phyloP scores from a whole-genome alignment of 257 asterid genomes.

The Schizonepeta tenuifolia region DNA sequence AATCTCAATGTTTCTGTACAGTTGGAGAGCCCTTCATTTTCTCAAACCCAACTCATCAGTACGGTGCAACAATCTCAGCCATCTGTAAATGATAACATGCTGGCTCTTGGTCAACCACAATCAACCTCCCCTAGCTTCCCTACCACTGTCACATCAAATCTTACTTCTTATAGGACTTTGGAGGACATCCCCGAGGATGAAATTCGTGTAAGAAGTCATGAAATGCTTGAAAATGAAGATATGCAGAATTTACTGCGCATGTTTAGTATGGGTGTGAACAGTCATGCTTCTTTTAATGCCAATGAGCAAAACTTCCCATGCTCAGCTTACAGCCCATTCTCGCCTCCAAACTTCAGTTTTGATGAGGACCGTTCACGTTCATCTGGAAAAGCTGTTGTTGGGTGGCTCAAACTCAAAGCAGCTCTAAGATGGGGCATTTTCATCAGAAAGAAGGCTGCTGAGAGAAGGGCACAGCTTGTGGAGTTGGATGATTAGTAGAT shows the following conservation, averaged over 20 bases:
- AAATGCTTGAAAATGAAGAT: constrained; percentile 93
- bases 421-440: constrained; percentile 98
- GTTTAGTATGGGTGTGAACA: constrained; percentile 71
- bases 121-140: constrained; percentile 56
- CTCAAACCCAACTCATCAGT: constrained; percentile 51
- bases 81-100: constrained; percentile 48
- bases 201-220: constrained; percentile 84
- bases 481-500: constrained; percentile 73
- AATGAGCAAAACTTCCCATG: constrained; percentile 52
- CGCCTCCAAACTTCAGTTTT: constrained; percentile 53
- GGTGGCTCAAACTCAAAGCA: constrained; percentile 97
- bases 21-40: constrained; percentile 49
- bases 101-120: constrained; percentile 70
- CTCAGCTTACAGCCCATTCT: constrained; percentile 57
- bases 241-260: constrained; percentile 90
- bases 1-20: constrained; percentile 54
- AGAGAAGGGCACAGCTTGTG: constrained; percentile 85
- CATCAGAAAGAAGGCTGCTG: constrained; percentile 91
- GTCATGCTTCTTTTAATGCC: constrained; percentile 48
- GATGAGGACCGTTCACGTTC: constrained; percentile 71
- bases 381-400: constrained; percentile 97
- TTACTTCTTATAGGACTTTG: constrained; percentile 52
- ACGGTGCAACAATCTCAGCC: constrained; percentile 57
- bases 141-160: constrained; percentile 56
- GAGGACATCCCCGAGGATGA: constrained; percentile 82